Evolutionary conservation across 306 rosid species (phyloP), one percentile per base, ranked within the genome.

Genomic region (Comarum palustre): DNA sequence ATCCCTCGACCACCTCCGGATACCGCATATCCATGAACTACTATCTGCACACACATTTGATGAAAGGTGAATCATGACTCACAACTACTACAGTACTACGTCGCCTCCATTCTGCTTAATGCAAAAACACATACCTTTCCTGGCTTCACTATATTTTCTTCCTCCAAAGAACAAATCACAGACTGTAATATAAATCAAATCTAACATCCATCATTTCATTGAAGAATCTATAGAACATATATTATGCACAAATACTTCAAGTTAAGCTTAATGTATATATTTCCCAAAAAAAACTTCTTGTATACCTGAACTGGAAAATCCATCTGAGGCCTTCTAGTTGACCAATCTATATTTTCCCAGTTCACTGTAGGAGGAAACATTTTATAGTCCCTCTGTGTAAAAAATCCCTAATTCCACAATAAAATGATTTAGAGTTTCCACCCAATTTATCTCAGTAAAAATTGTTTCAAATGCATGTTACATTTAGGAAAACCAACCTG

Each of bases 271-370:
- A n/a, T n/a, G n/a, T n/a, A n/a, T n/a, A n/a, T n/a, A n/a, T n/a
- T n/a, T n/a, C n/a, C n/a, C n/a, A n/a, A n/a, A n/a, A n/a, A n/a
- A n/a, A n/a, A n/a, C n/a, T n/a, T n/a, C n/a, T n/a, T 45, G 52
- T 75, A 50, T 75, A 89, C 97, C 98, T 93, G 97, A 85, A 93
- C 91, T n/a, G 98, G 96, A 75, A 93, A 90, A 81, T 93, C 98
- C 97, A 89, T 89, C 81, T 87, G 97, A 4, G 98, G 96, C 66
- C 81, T 83, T 82, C 98, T 80, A 59, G 83, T 87, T 27, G 92
- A 82, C 98, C 98, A 93, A 78, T 87, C 61, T 34, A 93, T 90
- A 68, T 90, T 93, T 16, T 91, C 92, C 98, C 98, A 90, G 84
- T 90, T 76, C 48, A 93, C 94, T 1, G 92, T 74, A 70, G 98